Evolutionary conservation across 2,329 filamentous ascomycete species (phyloP), one percentile per base, ranked within the genome.

Genomic region (Aspergillus latus): DNA sequence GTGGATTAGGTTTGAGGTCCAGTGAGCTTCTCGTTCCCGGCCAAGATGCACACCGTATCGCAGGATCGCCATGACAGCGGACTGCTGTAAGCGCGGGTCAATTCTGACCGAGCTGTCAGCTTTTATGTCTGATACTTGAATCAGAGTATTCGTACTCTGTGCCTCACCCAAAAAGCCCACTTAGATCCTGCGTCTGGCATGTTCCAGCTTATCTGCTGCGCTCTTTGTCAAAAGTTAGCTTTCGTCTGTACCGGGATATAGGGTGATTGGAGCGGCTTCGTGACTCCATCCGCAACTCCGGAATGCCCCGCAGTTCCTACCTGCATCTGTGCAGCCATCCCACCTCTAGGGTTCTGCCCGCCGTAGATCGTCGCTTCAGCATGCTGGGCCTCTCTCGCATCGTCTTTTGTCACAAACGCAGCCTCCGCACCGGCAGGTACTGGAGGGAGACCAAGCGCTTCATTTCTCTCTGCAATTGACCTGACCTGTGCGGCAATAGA

Each of bases 321-420:
- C 64, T 73, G 70, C 68, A 72, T 68, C 52, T 70, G 62, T 10
- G 69, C 67, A 46, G 69, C 70, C 58, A 66, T 66, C 15, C 70
- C 65, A n/a, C 64, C 65, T 40, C 61, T 62, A 2, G 70, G 64
- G 29, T 69, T 68, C 54, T 66, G 68, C 3, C 68, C 69, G 11
- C 68, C 70, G 50, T 69, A 70, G 13, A 66, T 52, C 44, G 51
- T 51, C 10, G 50, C 49, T 40, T 59, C 54, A 11, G 45, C 49
- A n/a, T 57, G 58, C 52, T 73, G 71, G 10, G 68, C 68, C 26
- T 70, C 65, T 4, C 66, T 64, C 0, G 70, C 65, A 52, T 72
- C 69, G 2, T 70, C 66, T 49, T 72, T 72, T 8, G 68, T 72
- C 26, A 73, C 63, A 52, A 63, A 72, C 3, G 60, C 66, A 4